A percentile compares a stretch with the other conserved stretches of the same genome.
Evolutionary conservation across 192 early-diverging fungal genomes (phyloP).

Genomic region (Phlyctochytrium bullatum): DNA sequence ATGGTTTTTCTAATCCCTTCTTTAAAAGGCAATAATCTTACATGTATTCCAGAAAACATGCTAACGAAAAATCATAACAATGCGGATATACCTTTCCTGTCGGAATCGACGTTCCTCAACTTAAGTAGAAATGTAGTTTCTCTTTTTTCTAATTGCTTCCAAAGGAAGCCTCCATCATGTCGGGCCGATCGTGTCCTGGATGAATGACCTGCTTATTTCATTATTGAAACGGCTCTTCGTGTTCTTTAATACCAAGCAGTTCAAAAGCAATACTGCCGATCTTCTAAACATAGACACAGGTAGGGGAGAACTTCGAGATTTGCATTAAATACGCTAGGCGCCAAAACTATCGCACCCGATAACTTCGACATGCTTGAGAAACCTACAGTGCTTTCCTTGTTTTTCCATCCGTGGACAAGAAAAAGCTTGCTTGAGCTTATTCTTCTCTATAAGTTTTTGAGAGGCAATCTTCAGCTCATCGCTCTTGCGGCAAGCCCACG

Average conservation of each 20-base stretch:
- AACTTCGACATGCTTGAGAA: neutral
- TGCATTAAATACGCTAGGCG: neutral
- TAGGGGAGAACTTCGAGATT: too few relatives aligned
- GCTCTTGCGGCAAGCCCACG: neutral
- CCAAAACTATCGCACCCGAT: neutral
- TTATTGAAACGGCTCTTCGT: neutral
- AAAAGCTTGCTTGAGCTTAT: neutral
- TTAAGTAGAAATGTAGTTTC: neutral
- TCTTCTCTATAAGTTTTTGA: neutral
- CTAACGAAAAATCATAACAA: neutral
- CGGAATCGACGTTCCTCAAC: neutral
- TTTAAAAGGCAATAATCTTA: neutral
- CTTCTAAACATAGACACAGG: neutral
- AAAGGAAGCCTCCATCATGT: neutral
- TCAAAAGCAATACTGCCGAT: neutral
- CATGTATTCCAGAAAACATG: neutral
- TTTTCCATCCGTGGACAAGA: neutral
- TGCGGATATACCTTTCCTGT: neutral
- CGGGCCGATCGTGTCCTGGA: neutral
- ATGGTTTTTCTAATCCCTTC: neutral
- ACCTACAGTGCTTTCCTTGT: neutral
- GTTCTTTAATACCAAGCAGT: neutral
- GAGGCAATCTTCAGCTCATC: neutral
- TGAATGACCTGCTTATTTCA: neutral
- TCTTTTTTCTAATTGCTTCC: neutral